Base-by-base conservation (phyloP, 2,329 filamentous ascomycete genomes). In the Trichoderma pleuroti region DNA sequence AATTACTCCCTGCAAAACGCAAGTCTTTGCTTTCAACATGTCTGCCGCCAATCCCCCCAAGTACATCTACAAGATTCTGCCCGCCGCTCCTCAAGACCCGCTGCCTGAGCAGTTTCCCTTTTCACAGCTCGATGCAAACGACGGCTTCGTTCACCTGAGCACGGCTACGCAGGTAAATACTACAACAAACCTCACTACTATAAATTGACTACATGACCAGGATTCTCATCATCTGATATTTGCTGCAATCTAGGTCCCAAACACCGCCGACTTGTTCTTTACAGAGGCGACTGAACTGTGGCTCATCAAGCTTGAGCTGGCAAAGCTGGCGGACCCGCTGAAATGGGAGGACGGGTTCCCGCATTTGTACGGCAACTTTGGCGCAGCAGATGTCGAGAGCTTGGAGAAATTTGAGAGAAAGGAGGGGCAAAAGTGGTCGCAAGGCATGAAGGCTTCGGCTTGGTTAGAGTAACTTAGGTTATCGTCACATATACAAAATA, bases 71-170 rank as follows among this genome's bases (percentile, higher is more conserved):
- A 90, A 91, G 75, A 90, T 91, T 76, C 79, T 88, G 46, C 84
- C 87, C 32, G 74, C 78, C 26, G 82, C 84, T 28, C 87, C 88
- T 34, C 84, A 84, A 9, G 79, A 82, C 26, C 86, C 87, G 2
- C 81, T 90, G 42, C 88, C 88, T 4, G 77, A 80, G 2, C 79
- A 82, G 71, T 86, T 87, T 67, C 87, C 88, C 16, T 82, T 87
- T 72, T 90, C 88, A 14, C 84, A 86, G 39, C 84, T 90, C 57
- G 88, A 91, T 77, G 78, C 80, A 73, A 83, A 86, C 42, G 88
- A 90, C 76, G 88, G 88, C 62, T 91, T 88, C 78, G 81, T 91
- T 36, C 88, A 91, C 74, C 78, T 91, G 18, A 90, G 88, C 76
- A 87, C 85, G 0, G 82, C 85, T 2, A 79, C 79, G 46, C 88